Evolutionary conservation across 768 basidiomycete species (phyloP), one percentile per base, ranked within the genome.

Genomic region (Serendipita vermifera): DNA sequence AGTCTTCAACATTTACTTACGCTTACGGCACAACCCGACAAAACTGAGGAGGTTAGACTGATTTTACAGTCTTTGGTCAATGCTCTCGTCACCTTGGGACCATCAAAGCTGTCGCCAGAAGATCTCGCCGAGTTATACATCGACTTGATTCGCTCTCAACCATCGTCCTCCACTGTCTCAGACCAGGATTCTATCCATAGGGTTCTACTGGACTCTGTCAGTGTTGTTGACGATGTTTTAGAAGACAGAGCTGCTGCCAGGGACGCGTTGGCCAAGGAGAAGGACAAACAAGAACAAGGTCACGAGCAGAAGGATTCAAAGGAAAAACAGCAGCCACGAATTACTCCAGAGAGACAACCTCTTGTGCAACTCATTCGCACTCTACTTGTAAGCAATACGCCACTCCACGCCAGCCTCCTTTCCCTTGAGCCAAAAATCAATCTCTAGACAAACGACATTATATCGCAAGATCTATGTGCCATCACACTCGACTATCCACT

Each of bases 241-340:
- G 46, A 51, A 22, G 46, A 51, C 29, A 24, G 9, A n/a, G 46
- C 46, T 22, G 24, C 26, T n/a, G 9, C 9, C 2, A 4, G 17
- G 32, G 46, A 51, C n/a, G 17, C 46, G 5, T n/a, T n/a, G n/a
- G n/a, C n/a, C n/a, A n/a, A n/a, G n/a, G 46, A 51, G 27, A 51
- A 51, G 24, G 35, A 36, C 9, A 9, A n/a, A 36, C 35, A 36
- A 36, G 46, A 51, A 3, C 17, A 51, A 24, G n/a, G n/a, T n/a
- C n/a, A n/a, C n/a, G 46, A 51, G 27, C 26, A 51, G 24, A n/a
- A 36, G 35, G 9, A n/a, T 9, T n/a, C 9, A 36, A 31, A 51
- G 3, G 15, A 51, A 24, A 22, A 31, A 22, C 7, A 20, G 24
- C 26, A 26, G 24, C 46, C 26, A 9, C 46, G 46, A 20, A n/a